Evolutionary conservation across 2,329 filamentous ascomycete species (phyloP).

Genomic region (Phialemoniopsis sp.): DNA sequence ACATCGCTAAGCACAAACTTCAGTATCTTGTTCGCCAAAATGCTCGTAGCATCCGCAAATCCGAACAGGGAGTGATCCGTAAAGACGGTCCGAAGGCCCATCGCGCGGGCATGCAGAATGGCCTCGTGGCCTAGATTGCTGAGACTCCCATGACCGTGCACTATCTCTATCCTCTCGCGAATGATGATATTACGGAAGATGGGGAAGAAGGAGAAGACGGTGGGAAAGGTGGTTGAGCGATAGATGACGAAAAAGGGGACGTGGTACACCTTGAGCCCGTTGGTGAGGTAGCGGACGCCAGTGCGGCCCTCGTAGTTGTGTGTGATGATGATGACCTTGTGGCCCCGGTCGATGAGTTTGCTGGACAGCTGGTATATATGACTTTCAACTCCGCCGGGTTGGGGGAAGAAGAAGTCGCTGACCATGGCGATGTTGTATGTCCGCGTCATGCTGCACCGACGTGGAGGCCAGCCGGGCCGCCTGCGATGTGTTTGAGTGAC

Average conservation of each 20-base stretch:
- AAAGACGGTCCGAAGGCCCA: slow-evolving; percentile 93
- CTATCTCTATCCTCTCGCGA: slow-evolving; percentile 91
- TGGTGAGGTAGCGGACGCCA: slow-evolving; percentile 91
- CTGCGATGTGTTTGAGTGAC: not conserved
- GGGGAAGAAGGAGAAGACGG: slow-evolving; percentile 97
- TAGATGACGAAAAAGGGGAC: slow-evolving; percentile 96
- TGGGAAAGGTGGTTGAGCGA: slow-evolving; percentile 88
- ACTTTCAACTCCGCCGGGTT: slow-evolving; percentile 93
- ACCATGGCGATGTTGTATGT: slow-evolving; percentile 82
- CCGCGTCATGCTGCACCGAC: slow-evolving; percentile 37
- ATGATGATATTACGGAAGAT: slow-evolving; percentile 96
- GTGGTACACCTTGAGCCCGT: slow-evolving; percentile 97
- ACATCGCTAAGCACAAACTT: slow-evolving; percentile 97
- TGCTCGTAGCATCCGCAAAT: slow-evolving; percentile 93
- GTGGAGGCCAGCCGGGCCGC: not conserved
- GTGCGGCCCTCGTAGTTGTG: slow-evolving; percentile 90
- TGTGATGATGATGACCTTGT: slow-evolving; percentile 97
- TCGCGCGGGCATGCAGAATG: slow-evolving; percentile 89
- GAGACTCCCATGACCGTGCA: slow-evolving; percentile 93
- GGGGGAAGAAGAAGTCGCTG: slow-evolving; percentile 98
- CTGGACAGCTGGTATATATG: slow-evolving; percentile 97
- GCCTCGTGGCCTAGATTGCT: slow-evolving; percentile 93
- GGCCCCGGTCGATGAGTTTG: slow-evolving; percentile 94
- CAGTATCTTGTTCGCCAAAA: slow-evolving; percentile 92
- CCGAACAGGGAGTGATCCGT: slow-evolving; percentile 97